A percentile compares a stretch with the other conserved stretches of the same genome.
phyloP scores from a whole-genome alignment of 768 basidiomycete species.

The Pleurotus eryngii region DNA sequence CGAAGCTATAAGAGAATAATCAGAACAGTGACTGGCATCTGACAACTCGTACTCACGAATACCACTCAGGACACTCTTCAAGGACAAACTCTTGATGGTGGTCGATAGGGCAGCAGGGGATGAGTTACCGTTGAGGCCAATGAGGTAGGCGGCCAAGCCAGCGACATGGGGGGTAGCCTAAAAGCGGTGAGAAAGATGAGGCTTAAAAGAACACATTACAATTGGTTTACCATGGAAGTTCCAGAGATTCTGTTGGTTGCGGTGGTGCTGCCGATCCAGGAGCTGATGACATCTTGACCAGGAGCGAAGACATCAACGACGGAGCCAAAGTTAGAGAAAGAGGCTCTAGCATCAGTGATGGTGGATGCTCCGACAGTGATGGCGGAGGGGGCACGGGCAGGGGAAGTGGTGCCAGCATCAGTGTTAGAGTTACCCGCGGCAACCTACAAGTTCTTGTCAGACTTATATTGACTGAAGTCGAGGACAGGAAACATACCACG shows the following conservation, averaged over 20 bases:
- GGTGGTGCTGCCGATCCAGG: slow-evolving; percentile 25
- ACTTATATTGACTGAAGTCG: not conserved
- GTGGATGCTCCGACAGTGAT: slow-evolving; percentile 37
- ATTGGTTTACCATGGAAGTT: slow-evolving; percentile 23
- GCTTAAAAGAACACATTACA: not conserved
- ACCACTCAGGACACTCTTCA: slow-evolving; percentile 26
- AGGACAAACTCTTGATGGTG: slow-evolving; percentile 22
- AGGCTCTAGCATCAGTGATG: slow-evolving; percentile 30
- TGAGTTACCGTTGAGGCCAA: slow-evolving; percentile 25
- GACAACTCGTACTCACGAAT: slow-evolving; percentile 22
- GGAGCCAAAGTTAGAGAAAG: slow-evolving; percentile 41
- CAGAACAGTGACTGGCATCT: not conserved
- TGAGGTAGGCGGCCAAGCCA: slow-evolving; percentile 36
- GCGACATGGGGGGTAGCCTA: slow-evolving; percentile 38
- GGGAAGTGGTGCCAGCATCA: slow-evolving; percentile 29
- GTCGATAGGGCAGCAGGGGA: slow-evolving; percentile 26
- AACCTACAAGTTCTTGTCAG: slow-evolving; percentile 11
- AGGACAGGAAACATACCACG: slow-evolving; percentile 12
- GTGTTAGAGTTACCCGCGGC: slow-evolving; percentile 33
- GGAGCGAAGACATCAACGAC: slow-evolving; percentile 40
- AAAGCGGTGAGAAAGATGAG: not conserved
- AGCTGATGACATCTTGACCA: slow-evolving; percentile 28
- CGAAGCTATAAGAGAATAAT: slow-evolving; percentile 13
- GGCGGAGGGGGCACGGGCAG: slow-evolving; percentile 30
- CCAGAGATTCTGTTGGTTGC: slow-evolving; percentile 22